A percentile compares a stretch with the other conserved stretches of the same genome.
phyloP scores from a whole-genome alignment of 257 asterid species.

The Solanum clarkiae region DNA sequence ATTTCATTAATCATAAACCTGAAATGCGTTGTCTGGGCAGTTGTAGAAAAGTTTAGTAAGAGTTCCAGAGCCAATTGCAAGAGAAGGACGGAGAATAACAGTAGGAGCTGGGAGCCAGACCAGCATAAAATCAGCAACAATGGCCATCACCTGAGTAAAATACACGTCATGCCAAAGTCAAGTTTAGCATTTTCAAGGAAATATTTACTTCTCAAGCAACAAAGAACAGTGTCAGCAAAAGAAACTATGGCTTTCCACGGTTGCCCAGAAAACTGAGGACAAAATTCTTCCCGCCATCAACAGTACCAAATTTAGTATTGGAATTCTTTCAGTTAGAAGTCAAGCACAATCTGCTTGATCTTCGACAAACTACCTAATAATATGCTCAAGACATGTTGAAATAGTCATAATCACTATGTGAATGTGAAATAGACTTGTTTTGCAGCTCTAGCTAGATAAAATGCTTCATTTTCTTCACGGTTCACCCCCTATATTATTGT shows the following conservation, averaged over 20 bases:
- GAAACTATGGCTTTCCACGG: neutral
- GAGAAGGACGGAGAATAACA: conserved; percentile 67
- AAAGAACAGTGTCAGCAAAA: neutral
- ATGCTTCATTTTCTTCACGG: neutral
- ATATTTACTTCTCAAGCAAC: neutral
- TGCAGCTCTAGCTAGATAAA: neutral
- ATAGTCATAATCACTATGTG: neutral
- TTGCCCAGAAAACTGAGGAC: neutral
- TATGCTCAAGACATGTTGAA: neutral
- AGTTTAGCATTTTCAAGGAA: neutral
- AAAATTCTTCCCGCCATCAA: neutral
- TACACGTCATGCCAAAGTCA: neutral
- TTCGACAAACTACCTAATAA: neutral
- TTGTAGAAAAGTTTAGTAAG: conserved; percentile 67
- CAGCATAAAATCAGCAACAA: conserved; percentile 96
- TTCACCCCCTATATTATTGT: neutral
- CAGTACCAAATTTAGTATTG: neutral
- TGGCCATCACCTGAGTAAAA: conserved; percentile 69
- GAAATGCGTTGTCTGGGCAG: conserved; percentile 96
- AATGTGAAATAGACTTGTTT: neutral
- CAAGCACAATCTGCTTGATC: neutral
- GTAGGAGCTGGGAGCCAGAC: conserved; percentile 99
- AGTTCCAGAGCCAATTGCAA: conserved; percentile 48
- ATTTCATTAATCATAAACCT: conserved; percentile 29
- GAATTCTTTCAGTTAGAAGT: neutral